Evolutionary conservation across 768 basidiomycete species (phyloP).

Genomic region (Clavaria fumosa): DNA sequence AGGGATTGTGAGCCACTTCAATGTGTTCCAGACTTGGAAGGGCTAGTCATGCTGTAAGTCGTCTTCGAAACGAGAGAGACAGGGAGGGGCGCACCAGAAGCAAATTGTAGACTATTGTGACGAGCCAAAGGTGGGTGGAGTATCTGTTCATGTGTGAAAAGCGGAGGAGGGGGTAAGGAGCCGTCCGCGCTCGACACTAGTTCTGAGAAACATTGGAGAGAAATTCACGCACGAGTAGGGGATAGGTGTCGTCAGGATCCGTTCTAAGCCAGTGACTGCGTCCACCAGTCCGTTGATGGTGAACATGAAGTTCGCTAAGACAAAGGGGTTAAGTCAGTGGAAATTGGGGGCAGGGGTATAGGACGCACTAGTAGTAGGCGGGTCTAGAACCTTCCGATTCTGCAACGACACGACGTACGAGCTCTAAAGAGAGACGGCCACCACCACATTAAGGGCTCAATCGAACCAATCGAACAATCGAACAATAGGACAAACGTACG

Average conservation of each 20-base stretch:
- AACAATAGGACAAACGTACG: slow-evolving; percentile 23
- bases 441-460: too few relatives aligned
- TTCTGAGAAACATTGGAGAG: slow-evolving; percentile 2
- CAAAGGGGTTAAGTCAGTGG: slow-evolving; percentile 1
- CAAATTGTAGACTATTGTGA: slow-evolving; percentile 45
- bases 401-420: slow-evolving; percentile 53
- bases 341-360: slow-evolving; percentile 1
- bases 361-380: slow-evolving; percentile 43
- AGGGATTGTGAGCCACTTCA: slow-evolving; percentile 53
- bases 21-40: slow-evolving; percentile 40
- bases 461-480: too few relatives aligned
- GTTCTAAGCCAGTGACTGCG: slow-evolving; percentile 50
- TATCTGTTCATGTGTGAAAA: slow-evolving; percentile 27
- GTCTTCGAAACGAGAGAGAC: not conserved
- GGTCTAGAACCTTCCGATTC: slow-evolving; percentile 36
- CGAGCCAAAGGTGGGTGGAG: slow-evolving; percentile 52
- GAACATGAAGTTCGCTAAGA: slow-evolving; percentile 32
- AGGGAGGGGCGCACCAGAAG: slow-evolving; percentile 29
- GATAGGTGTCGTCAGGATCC: slow-evolving; percentile 63
- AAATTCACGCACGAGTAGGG: slow-evolving; percentile 44
- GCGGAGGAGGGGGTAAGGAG: too few relatives aligned
- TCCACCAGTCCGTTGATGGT: slow-evolving; percentile 44
- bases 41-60: slow-evolving; percentile 26
- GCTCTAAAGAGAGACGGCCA: too few relatives aligned
- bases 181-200: too few relatives aligned